Evolutionary conservation across 768 basidiomycete species (phyloP).

Genomic region (Rhizopogon vinicolor): DNA sequence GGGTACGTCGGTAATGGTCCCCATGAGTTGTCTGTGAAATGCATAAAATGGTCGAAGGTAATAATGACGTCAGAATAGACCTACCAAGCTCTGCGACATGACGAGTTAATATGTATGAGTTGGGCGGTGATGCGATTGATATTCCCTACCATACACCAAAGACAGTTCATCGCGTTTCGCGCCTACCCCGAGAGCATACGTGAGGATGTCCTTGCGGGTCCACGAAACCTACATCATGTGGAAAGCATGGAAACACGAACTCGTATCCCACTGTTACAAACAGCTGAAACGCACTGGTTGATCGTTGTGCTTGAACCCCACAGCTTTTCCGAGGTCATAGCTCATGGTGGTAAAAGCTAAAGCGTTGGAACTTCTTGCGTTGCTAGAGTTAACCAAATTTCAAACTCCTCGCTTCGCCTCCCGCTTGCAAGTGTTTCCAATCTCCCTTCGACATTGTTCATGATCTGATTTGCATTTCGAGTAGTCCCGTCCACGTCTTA

Average conservation of each 20-base stretch:
- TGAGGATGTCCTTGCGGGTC: constrained; percentile 80
- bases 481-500: too few species aligned
- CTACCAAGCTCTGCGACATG: constrained; percentile 46
- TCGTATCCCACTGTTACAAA: background rate
- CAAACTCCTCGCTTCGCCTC: too few species aligned
- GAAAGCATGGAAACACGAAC: background rate
- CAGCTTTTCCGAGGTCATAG: constrained; percentile 59
- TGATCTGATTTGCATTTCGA: too few species aligned
- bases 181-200: constrained; percentile 78
- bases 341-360: constrained; percentile 32
- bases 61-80: background rate
- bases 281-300: constrained; percentile 44
- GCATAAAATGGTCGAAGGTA: background rate
- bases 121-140: background rate
- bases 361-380: background rate
- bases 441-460: too few species aligned
- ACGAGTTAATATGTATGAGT: background rate
- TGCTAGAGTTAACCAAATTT: too few species aligned
- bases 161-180: constrained; percentile 70
- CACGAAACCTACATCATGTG: constrained; percentile 56
- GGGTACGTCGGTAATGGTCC: constrained; percentile 83
- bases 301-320: constrained; percentile 51
- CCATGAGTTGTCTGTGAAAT: constrained; percentile 54
- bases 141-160: constrained; percentile 61
- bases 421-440: too few species aligned